Evolutionary conservation across 1,284 basidiomycete species (phyloP).

Genomic region (Ceratobasidium theobromae): DNA sequence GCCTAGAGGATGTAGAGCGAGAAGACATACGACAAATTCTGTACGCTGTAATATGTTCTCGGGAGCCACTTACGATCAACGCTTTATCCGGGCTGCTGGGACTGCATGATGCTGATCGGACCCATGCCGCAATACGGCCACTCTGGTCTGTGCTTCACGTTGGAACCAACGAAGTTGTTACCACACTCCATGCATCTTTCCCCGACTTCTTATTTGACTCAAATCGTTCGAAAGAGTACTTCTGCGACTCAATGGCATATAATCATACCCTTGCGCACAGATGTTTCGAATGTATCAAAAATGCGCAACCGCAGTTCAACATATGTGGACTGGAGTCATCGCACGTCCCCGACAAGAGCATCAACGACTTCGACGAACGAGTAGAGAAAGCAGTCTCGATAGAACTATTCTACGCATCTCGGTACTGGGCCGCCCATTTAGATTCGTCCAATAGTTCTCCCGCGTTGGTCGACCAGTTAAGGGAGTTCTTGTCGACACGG

Average conservation of each 20-base stretch:
- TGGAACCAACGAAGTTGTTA: not conserved
- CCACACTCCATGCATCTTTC: conserved; percentile 1
- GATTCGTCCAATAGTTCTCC: not conserved
- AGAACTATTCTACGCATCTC: not conserved
- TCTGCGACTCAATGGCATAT: not conserved
- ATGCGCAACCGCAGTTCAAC: not conserved
- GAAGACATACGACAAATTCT: not conserved
- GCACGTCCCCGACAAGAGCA: not conserved
- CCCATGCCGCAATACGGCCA: not conserved
- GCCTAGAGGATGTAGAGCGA: not conserved
- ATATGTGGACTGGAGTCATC: conserved; percentile 6
- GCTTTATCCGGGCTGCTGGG: not conserved
- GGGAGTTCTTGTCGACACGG: not conserved
- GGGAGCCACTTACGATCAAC: not conserved
- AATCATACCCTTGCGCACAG: not conserved
- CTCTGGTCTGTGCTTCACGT: conserved; percentile 15
- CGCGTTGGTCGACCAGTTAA: not conserved
- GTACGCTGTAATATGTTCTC: not conserved
- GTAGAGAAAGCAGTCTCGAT: not conserved
- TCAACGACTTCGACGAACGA: not conserved
- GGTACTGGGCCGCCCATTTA: conserved; percentile 10
- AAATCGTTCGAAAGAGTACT: not conserved
- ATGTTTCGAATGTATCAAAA: not conserved
- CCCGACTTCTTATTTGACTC: not conserved
- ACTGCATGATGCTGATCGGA: too few species aligned